Conservation (phyloP, 768 basidiomycete species). For the Russula emetica region DNA sequence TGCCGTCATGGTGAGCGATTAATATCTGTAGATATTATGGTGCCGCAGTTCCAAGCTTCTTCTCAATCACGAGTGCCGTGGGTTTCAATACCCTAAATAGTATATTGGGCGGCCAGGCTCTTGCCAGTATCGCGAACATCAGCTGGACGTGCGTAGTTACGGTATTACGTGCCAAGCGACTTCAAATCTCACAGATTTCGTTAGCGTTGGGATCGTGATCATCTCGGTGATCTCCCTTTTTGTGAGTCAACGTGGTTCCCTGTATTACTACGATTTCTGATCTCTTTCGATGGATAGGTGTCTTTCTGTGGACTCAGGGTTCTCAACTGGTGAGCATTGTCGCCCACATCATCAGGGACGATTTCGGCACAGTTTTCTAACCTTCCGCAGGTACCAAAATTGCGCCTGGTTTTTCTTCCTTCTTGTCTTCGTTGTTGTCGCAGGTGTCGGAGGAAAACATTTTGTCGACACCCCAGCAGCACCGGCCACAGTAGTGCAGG, state of each 20-base stretch:
- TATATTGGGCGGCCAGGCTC: conserved; percentile 59
- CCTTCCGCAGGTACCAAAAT: conserved; percentile 62
- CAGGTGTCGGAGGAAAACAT: conserved; percentile 72
- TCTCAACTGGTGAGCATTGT: conserved; percentile 46
- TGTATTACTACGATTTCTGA: neutral
- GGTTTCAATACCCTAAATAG: conserved; percentile 56
- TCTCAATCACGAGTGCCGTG: conserved; percentile 49
- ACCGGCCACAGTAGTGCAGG: conserved; percentile 50
- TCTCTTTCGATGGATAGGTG: conserved; percentile 37
- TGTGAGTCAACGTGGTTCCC: conserved; percentile 28
- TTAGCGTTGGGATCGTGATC: conserved; percentile 69
- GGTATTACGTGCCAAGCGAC: neutral
- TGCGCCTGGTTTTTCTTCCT: conserved; percentile 75
- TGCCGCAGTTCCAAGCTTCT: conserved; percentile 42
- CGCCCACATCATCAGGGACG: neutral
- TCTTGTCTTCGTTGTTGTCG: conserved; percentile 62
- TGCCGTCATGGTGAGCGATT: neutral
- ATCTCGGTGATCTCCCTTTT: conserved; percentile 64
- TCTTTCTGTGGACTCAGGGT: conserved; percentile 65
- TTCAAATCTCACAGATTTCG: neutral
- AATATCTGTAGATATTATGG: conserved; percentile 49
- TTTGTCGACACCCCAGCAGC: conserved; percentile 45
- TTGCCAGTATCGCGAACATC: conserved; percentile 49
- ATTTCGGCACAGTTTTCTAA: neutral
- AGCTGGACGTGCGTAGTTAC: conserved; percentile 45